Evolutionary conservation across 352 stramenopile species (phyloP).

Genomic region (Elongisporangium prolatum): DNA sequence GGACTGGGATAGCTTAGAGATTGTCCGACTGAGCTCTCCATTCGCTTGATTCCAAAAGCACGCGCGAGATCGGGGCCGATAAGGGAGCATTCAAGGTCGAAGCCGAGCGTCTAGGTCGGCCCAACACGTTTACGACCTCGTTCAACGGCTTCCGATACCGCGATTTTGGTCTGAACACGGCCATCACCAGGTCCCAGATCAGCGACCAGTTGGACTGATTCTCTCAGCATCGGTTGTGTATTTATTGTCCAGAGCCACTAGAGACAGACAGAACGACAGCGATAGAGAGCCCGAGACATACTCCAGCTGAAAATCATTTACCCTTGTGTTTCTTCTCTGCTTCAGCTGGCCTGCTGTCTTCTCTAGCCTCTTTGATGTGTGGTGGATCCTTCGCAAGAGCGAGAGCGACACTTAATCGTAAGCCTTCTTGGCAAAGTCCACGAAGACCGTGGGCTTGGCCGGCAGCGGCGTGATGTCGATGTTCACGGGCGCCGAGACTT

Average conservation of each 20-base stretch:
- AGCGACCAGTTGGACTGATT: constrained; percentile 70
- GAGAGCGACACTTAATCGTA: constrained; percentile 56
- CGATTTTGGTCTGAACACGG: constrained; percentile 78
- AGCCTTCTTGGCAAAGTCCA: constrained; percentile 86
- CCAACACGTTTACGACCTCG: constrained; percentile 77
- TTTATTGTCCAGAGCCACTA: background rate
- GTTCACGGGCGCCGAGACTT: constrained; percentile 84
- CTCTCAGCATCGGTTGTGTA: constrained; percentile 12
- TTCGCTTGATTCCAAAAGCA: constrained; percentile 15
- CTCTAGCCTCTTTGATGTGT: background rate
- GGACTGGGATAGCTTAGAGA: background rate
- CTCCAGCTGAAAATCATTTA: constrained; percentile 10
- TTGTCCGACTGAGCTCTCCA: background rate
- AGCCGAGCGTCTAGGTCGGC: constrained; percentile 48
- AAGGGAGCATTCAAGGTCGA: constrained; percentile 72
- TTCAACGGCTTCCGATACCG: constrained; percentile 85
- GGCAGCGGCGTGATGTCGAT: constrained; percentile 84
- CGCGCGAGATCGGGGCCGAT: constrained; percentile 63
- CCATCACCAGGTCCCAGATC: constrained; percentile 77
- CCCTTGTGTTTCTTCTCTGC: constrained; percentile 19
- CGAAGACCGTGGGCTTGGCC: constrained; percentile 68
- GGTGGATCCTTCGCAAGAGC: background rate
- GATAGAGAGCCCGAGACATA: constrained; percentile 4
- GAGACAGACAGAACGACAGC: constrained; percentile 2
- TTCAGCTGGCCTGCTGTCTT: background rate